Conservation (phyloP, 1,139 yeast genomes). For the Dujonia santamariae region DNA sequence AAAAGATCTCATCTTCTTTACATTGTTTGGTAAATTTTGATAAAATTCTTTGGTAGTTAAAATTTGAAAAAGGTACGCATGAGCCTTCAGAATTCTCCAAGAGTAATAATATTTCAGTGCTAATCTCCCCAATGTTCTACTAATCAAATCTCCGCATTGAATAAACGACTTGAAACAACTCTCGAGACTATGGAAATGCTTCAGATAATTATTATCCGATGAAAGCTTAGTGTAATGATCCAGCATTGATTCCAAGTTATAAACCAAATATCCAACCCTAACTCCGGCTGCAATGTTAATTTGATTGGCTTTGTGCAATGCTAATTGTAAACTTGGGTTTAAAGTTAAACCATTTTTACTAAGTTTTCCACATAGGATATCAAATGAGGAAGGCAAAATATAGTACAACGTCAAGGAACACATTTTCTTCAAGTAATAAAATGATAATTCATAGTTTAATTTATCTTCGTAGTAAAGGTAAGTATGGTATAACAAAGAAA, state of each 20-base stretch:
- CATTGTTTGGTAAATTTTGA: constrained; percentile 8
- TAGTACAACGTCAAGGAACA: constrained; percentile 16
- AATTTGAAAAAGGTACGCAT: constrained; percentile 19
- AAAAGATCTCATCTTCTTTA: constrained; percentile 10
- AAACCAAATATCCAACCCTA: constrained; percentile 18
- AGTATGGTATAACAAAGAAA: constrained; percentile 26
- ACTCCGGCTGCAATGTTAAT: constrained; percentile 21
- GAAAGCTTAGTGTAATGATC: constrained; percentile 13
- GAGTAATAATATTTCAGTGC: constrained; percentile 50
- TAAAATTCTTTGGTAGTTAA: constrained; percentile 20
- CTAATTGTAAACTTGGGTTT: constrained; percentile 23
- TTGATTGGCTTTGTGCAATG: constrained; percentile 24
- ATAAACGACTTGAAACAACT: constrained; percentile 1
- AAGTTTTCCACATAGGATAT: constrained; percentile 21
- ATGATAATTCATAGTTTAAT: constrained; percentile 16
- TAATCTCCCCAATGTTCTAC: constrained; percentile 13
- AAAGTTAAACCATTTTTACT: constrained; percentile 21
- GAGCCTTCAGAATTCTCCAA: constrained; percentile 36
- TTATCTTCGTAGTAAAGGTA: constrained; percentile 19
- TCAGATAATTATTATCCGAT: constrained; percentile 12
- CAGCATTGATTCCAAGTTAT: constrained; percentile 13
- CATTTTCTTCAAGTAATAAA: constrained; percentile 17
- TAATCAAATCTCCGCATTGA: constrained; percentile 10
- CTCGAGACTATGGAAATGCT: constrained; percentile 9
- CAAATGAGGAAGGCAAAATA: constrained; percentile 19